Evolutionary conservation across 345 rosid genomes (phyloP).

Genomic region (Lumnitzera littorea): DNA sequence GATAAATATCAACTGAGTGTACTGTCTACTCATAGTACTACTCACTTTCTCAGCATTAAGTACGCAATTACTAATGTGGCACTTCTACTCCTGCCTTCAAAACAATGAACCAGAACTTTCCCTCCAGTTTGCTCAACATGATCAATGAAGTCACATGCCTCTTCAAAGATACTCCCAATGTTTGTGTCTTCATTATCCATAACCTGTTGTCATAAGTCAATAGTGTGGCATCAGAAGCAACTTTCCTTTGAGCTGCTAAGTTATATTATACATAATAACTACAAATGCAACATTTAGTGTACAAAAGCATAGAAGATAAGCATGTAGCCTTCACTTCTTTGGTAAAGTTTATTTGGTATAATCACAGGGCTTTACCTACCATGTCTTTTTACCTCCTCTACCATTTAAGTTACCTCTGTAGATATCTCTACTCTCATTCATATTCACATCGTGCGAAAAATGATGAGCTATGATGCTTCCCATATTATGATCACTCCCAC

Average conservation of each 20-base stretch:
- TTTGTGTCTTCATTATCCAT: slow-evolving; percentile 75
- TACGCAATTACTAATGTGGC: slow-evolving; percentile 82
- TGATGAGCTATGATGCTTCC: too few species aligned
- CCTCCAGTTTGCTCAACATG: slow-evolving; percentile 71
- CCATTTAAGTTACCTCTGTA: too few species aligned
- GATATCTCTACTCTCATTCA: too few species aligned
- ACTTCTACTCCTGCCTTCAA: slow-evolving; percentile 98
- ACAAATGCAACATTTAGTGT: background rate
- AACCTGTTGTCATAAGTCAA: slow-evolving; percentile 40
- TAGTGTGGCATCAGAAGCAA: slow-evolving; percentile 3
- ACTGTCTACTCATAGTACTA: slow-evolving; percentile 1
- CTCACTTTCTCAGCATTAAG: slow-evolving; percentile 92
- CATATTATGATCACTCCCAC: too few species aligned
- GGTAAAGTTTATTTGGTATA: too few species aligned
- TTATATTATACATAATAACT: background rate
- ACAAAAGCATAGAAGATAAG: background rate
- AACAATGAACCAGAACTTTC: slow-evolving; percentile 87
- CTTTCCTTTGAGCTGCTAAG: background rate
- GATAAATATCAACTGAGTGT: background rate
- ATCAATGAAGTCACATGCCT: slow-evolving; percentile 75
- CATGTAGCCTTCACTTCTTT: too few species aligned
- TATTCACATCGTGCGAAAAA: too few species aligned
- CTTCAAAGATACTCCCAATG: slow-evolving; percentile 69
- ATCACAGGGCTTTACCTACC: too few species aligned
- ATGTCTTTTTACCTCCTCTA: too few species aligned